Conservation (phyloP, 441 rosid genomes). For the Pelargonium exstipulatum region DNA sequence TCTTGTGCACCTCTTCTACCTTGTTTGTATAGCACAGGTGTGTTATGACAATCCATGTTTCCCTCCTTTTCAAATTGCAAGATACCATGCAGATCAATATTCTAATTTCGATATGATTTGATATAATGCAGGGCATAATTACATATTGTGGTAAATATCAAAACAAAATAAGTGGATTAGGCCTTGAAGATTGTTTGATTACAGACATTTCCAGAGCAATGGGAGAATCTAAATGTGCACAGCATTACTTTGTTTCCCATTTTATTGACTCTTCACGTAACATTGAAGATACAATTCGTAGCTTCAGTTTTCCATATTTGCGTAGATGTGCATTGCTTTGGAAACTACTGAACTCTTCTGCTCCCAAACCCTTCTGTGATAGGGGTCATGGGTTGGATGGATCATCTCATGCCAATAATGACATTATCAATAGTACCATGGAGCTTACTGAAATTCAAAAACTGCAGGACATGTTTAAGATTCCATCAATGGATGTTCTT, state of each 20-base stretch:
- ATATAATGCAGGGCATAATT: slow-evolving; percentile 64
- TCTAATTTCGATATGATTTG: slow-evolving; percentile 21
- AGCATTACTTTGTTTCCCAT: slow-evolving; percentile 47
- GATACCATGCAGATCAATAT: slow-evolving; percentile 11
- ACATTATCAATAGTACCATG: slow-evolving; percentile 33
- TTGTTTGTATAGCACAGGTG: slow-evolving; percentile 81
- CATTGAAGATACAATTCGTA: slow-evolving; percentile 48
- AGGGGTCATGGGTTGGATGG: slow-evolving; percentile 32
- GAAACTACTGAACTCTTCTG: slow-evolving; percentile 61
- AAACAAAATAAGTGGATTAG: slow-evolving; percentile 28
- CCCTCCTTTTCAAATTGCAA: background rate
- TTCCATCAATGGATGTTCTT: slow-evolving; percentile 57
- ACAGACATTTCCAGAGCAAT: slow-evolving; percentile 50
- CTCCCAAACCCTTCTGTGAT: slow-evolving; percentile 47
- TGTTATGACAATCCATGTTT: slow-evolving; percentile 20
- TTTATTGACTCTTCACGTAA: slow-evolving; percentile 44
- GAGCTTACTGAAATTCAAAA: slow-evolving; percentile 62
- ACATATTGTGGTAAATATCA: slow-evolving; percentile 40
- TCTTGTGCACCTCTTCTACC: slow-evolving; percentile 81
- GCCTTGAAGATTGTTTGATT: slow-evolving; percentile 42
- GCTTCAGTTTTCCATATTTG: slow-evolving; percentile 70
- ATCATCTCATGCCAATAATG: slow-evolving; percentile 31
- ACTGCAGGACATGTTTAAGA: slow-evolving; percentile 70
- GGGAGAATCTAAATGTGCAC: slow-evolving; percentile 46
- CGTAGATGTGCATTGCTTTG: slow-evolving; percentile 94